Conservation (phyloP, 345 rosid species). For the Carallia brachiata region DNA sequence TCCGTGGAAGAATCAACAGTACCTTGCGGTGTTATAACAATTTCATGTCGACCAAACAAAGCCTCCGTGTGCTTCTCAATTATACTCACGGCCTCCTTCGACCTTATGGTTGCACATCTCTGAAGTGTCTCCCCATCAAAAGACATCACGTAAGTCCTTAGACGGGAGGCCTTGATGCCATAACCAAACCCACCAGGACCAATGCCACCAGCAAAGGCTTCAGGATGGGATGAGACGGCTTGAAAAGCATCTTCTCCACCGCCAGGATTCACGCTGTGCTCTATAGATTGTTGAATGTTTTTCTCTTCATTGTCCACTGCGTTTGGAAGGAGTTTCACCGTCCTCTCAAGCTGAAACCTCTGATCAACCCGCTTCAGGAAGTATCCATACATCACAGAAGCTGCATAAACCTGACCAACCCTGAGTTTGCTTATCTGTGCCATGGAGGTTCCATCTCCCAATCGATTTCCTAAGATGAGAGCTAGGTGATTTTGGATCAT, state of each 20-base stretch:
- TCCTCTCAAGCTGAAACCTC: slow-evolving; percentile 94
- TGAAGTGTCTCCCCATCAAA: slow-evolving; percentile 93
- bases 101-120: slow-evolving; percentile 84
- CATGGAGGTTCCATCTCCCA: slow-evolving; percentile 50
- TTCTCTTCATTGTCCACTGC: slow-evolving; percentile 32
- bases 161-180: slow-evolving; percentile 60
- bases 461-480: slow-evolving; percentile 70
- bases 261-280: slow-evolving; percentile 32
- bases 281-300: slow-evolving; percentile 28
- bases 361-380: slow-evolving; percentile 92
- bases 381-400: slow-evolving; percentile 96
- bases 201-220: slow-evolving; percentile 56
- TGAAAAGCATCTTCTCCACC: slow-evolving; percentile 30
- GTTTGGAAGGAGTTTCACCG: slow-evolving; percentile 78
- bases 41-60: slow-evolving; percentile 85
- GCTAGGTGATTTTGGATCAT: slow-evolving; percentile 96
- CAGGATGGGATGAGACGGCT: slow-evolving; percentile 55
- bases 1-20: slow-evolving; percentile 71
- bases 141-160: slow-evolving; percentile 83
- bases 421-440: slow-evolving; percentile 83
- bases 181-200: slow-evolving; percentile 55
- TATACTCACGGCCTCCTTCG: slow-evolving; percentile 84
- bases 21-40: slow-evolving; percentile 62
- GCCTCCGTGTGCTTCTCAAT: slow-evolving; percentile 99
- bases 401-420: slow-evolving; percentile 99